Conservation (phyloP, 148 eudicot species). For the Spergularia bocconei region DNA sequence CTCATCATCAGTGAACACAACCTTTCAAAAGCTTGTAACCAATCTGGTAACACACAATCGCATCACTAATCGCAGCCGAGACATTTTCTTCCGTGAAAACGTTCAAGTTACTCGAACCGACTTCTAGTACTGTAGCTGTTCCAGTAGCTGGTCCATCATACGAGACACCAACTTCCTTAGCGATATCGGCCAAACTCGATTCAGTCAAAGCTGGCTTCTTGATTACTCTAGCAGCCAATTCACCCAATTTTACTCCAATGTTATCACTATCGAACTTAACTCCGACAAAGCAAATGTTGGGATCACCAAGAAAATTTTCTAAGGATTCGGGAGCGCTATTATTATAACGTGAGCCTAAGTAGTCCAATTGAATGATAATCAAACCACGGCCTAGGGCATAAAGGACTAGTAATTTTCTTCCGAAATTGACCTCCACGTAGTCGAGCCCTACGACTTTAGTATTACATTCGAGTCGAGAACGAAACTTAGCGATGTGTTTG, state of each 20-base stretch:
- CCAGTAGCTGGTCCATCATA: not conserved
- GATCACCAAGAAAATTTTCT: not conserved
- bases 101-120: not conserved
- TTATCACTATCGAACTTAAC: not conserved
- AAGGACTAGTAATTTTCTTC: not conserved
- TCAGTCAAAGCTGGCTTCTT: not conserved
- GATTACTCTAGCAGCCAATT: slow-evolving; percentile 19
- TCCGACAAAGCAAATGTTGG: slow-evolving; percentile 20
- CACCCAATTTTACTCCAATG: not conserved
- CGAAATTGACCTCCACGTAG: not conserved
- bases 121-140: not conserved
- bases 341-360: too few species aligned
- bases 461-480: not conserved
- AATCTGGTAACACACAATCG: slow-evolving; percentile 4
- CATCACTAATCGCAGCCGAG: not conserved
- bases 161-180: slow-evolving; percentile 3
- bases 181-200: not conserved
- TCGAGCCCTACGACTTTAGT: slow-evolving; percentile 19
- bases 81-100: slow-evolving; percentile 12
- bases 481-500: not conserved
- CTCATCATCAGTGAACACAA: too few species aligned
- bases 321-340: not conserved
- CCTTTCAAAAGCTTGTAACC: slow-evolving; percentile 13
- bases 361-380: slow-evolving; percentile 3
- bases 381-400: slow-evolving; percentile 1